phyloP scores from a whole-genome alignment of 306 rosid genomes.

The Cucumis sativus region Cucumber_9930_V3 NC_026655.2:22058001-22058500 shows the following conservation, averaged over 20 bases:
- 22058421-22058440: not conserved
- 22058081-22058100: conserved; percentile 82
- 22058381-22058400: conserved; percentile 67
- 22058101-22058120: conserved; percentile 99
- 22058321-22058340: conserved; percentile 88
- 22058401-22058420: conserved; percentile 9
- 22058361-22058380: conserved; percentile 97
- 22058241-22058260: not conserved
- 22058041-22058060: conserved; percentile 97
- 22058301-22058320: conserved; percentile 72
- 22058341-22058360: conserved; percentile 49
- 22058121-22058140: conserved; percentile 92
- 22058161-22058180: conserved; percentile 11
- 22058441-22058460: not conserved
- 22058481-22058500: conserved; percentile 96
- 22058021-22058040: conserved; percentile 95
- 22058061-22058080: conserved; percentile 94
- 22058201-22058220: not conserved
- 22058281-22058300: conserved; percentile 77
- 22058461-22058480: conserved; percentile 76
- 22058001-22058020: conserved; percentile 7
- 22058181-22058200: conserved; percentile 3
- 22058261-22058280: conserved; percentile 95
- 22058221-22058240: not conserved
- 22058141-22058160: conserved; percentile 39